Percentiles rank a stretch among this genome's conserved stretches.
Conservation (phyloP, 352 stramenopile species). For the Pythium rishiriense region DNA sequence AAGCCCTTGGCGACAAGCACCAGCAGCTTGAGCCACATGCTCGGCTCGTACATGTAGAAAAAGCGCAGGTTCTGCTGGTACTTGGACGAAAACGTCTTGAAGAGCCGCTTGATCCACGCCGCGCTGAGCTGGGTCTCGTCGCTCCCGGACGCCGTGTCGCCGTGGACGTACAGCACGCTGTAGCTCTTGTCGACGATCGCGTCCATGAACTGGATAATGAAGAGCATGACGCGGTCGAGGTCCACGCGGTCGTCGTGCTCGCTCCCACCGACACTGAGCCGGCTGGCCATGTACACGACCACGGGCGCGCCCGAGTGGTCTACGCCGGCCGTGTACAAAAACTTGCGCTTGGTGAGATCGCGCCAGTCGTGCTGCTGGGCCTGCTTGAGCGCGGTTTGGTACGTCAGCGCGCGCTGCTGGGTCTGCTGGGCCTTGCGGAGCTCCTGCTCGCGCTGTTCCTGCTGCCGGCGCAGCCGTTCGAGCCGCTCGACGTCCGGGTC, state of each 20-base stretch:
- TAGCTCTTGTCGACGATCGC: conserved; percentile 53
- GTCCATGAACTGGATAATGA: conserved; percentile 69
- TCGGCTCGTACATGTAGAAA: conserved; percentile 81
- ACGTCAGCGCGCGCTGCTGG: conserved; percentile 30
- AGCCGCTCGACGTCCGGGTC: conserved; percentile 62
- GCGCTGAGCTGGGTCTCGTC: conserved; percentile 56
- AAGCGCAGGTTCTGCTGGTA: conserved; percentile 63
- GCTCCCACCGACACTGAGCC: conserved; percentile 35
- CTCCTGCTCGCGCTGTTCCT: conserved; percentile 42
- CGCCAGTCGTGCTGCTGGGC: conserved; percentile 54
- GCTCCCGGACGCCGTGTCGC: conserved; percentile 32
- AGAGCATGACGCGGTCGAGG: conserved; percentile 73
- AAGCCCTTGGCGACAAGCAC: conserved; percentile 72
- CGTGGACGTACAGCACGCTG: conserved; percentile 73
- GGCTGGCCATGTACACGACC: conserved; percentile 67
- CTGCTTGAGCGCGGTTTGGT: conserved; percentile 44
- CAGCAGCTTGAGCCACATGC: conserved; percentile 71
- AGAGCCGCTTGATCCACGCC: conserved; percentile 71
- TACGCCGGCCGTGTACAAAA: conserved; percentile 70
- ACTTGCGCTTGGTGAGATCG: conserved; percentile 50
- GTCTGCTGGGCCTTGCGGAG: conserved; percentile 20
- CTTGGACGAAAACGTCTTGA: conserved; percentile 57
- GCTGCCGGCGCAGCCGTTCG: conserved; percentile 37
- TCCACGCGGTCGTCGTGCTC: conserved; percentile 62
- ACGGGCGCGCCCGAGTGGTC: conserved; percentile 70